Conservation (phyloP, 768 basidiomycete genomes). For the Tulasnella sp. region DNA sequence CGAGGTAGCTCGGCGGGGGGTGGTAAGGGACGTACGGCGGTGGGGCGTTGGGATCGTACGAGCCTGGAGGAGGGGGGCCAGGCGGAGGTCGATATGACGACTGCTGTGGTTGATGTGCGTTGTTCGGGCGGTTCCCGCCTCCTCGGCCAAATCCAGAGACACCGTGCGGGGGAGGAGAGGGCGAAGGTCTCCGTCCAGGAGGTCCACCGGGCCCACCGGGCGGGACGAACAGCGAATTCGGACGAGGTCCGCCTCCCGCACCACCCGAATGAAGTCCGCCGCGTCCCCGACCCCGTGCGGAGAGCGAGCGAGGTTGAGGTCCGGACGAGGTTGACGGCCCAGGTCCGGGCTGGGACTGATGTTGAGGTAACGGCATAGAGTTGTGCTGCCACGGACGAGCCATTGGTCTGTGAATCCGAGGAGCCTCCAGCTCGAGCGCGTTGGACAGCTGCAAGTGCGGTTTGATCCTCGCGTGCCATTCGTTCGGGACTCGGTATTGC, state of each 20-base stretch:
- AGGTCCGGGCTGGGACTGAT: background rate
- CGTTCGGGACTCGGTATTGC: slow-evolving; percentile 1
- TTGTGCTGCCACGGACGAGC: background rate
- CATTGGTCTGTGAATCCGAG: background rate
- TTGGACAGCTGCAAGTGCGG: background rate
- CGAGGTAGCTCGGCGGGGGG: background rate
- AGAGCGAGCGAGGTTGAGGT: background rate
- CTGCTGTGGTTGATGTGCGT: background rate
- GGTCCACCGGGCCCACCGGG: background rate
- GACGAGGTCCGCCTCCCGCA: background rate
- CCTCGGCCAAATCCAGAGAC: background rate
- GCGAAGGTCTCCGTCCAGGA: background rate
- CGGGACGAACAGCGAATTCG: background rate
- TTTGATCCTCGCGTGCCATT: slow-evolving; percentile 5
- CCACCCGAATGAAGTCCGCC: background rate
- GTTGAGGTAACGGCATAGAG: background rate
- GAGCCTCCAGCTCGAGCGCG: background rate
- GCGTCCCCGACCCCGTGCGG: background rate
- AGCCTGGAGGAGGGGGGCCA: background rate
- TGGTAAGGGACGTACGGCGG: background rate
- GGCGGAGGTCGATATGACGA: background rate
- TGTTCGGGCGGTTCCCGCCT: background rate
- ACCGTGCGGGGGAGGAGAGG: background rate
- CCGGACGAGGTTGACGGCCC: too few species aligned
- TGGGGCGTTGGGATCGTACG: background rate